These are phyloP conservation scores for Cubamyces lactineus DNA, from an alignment of 768 basidiomycete species.

Conservation along the genomic window DNA sequence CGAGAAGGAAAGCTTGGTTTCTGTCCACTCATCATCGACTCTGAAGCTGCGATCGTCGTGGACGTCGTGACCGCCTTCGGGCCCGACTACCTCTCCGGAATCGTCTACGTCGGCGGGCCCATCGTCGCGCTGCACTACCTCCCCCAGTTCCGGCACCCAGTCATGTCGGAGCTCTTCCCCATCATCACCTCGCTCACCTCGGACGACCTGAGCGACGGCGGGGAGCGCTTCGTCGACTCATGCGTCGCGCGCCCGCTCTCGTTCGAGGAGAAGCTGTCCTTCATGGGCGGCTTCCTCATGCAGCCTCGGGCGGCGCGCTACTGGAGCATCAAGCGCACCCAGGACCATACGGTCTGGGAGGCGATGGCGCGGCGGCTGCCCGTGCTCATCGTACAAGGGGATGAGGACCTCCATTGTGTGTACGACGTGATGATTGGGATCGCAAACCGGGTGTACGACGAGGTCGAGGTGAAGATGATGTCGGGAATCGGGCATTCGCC, in stretches of 20 bases:
- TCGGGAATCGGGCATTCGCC: slow-evolving; percentile 30
- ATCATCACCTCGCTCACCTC: slow-evolving; percentile 20
- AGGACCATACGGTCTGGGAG: slow-evolving; percentile 29
- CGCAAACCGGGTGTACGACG: slow-evolving; percentile 20
- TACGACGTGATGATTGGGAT: slow-evolving; percentile 23
- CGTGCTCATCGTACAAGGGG: slow-evolving; percentile 31
- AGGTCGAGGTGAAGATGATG: slow-evolving; percentile 25
- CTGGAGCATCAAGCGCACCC: slow-evolving; percentile 24
- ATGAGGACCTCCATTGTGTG: slow-evolving; percentile 26
- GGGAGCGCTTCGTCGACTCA: slow-evolving; percentile 30
- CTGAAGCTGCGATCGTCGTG: slow-evolving; percentile 18
- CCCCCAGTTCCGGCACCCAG: slow-evolving; percentile 15
- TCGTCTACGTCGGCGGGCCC: slow-evolving; percentile 31
- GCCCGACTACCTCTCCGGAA: slow-evolving; percentile 26
- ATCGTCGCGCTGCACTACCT: slow-evolving; percentile 26
- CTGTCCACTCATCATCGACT: background rate
- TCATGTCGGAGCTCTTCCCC: slow-evolving; percentile 19
- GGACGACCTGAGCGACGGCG: slow-evolving; percentile 15
- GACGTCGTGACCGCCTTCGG: slow-evolving; percentile 29
- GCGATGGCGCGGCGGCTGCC: slow-evolving; percentile 22
- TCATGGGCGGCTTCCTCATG: slow-evolving; percentile 29
- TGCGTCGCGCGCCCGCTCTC: slow-evolving; percentile 28
- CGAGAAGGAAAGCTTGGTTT: too few species aligned
- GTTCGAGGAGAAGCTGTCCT: slow-evolving; percentile 25
- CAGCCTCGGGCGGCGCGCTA: slow-evolving; percentile 28